These are phyloP conservation scores for Rhinocladiella similis DNA, from an alignment of 2,329 filamentous ascomycete species.

Conservation along the genomic window DNA sequence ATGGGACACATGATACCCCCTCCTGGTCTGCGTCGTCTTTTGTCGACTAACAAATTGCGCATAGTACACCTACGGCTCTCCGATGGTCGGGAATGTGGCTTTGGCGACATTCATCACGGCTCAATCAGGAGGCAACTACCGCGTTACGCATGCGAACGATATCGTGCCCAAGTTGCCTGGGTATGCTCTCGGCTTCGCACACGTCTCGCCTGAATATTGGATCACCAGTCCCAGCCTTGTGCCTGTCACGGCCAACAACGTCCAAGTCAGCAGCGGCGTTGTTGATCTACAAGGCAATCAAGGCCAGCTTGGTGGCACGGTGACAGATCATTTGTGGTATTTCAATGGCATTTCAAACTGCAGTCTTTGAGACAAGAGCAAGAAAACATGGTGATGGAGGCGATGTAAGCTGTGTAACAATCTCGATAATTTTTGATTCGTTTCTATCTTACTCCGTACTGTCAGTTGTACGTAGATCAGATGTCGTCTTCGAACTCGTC, in stretches of 20 bases:
- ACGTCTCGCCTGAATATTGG: conserved; percentile 44
- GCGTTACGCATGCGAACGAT: conserved; percentile 41
- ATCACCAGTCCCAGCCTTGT: conserved; percentile 36
- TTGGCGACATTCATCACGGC: conserved; percentile 41
- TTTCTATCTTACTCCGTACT: no score
- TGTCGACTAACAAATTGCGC: conserved; percentile 1
- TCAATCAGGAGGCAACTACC: conserved; percentile 37
- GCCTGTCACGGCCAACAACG: conserved; percentile 34
- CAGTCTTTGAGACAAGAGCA: background rate
- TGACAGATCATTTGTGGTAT: conserved; percentile 40
- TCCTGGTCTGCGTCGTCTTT: background rate
- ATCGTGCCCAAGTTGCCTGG: conserved; percentile 42
- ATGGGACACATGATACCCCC: conserved; percentile 10
- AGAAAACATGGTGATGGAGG: background rate
- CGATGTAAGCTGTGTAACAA: no score
- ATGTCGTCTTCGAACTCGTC: background rate
- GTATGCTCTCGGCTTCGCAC: conserved; percentile 34
- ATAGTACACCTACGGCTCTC: conserved; percentile 46
- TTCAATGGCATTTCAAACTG: conserved; percentile 28
- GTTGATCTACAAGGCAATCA: conserved; percentile 37
- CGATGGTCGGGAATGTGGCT: conserved; percentile 42
- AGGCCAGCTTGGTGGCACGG: conserved; percentile 30
- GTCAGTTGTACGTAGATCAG: background rate
- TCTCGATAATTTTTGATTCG: background rate
- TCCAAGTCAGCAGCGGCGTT: conserved; percentile 36